Percentiles rank a stretch among this genome's conserved stretches.
These are phyloP conservation scores for Darksidea phi DNA, from an alignment of 495 filamentous ascomycete species.

Conservation along the genomic window DNA sequence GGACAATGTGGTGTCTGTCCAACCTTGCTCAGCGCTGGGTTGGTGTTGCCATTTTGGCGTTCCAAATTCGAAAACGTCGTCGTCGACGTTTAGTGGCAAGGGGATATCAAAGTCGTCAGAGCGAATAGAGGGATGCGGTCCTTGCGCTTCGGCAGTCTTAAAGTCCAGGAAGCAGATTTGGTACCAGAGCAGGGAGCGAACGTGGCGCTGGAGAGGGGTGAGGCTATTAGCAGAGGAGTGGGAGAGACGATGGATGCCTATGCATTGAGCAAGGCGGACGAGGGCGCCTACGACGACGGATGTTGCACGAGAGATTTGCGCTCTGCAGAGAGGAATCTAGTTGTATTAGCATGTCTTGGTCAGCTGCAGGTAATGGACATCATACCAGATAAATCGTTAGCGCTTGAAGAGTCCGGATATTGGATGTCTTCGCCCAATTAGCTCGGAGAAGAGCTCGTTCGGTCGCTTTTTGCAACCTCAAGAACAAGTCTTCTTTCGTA, in stretches of 20 bases:
- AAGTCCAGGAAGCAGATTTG: conserved; percentile 37
- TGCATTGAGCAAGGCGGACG: conserved; percentile 35
- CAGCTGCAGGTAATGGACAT: background rate
- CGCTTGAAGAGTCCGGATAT: conserved; percentile 34
- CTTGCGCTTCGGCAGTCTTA: conserved; percentile 36
- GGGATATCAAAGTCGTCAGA: conserved; percentile 36
- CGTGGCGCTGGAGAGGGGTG: conserved; percentile 32
- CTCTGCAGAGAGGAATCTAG: conserved; percentile 35
- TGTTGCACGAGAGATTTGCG: conserved; percentile 35
- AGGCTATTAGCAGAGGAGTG: conserved; percentile 27
- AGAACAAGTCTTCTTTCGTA: conserved; percentile 33
- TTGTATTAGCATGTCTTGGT: background rate
- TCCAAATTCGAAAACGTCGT: conserved; percentile 37
- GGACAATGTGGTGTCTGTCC: conserved; percentile 33
- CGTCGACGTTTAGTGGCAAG: conserved; percentile 32
- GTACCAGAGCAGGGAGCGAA: conserved; percentile 34
- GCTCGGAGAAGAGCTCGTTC: conserved; percentile 32
- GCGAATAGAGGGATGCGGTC: conserved; percentile 34
- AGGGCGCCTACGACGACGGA: conserved; percentile 35
- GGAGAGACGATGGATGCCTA: conserved; percentile 33
- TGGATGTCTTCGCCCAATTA: conserved; percentile 36
- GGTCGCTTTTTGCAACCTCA: conserved; percentile 29
- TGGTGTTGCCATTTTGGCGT: conserved; percentile 31
- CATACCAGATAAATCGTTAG: conserved; percentile 35
- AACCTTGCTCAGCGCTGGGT: conserved; percentile 28